Evolutionary conservation across 2,329 filamentous ascomycete genomes (phyloP).

Genomic region (Sphaerulina musiva): DNA sequence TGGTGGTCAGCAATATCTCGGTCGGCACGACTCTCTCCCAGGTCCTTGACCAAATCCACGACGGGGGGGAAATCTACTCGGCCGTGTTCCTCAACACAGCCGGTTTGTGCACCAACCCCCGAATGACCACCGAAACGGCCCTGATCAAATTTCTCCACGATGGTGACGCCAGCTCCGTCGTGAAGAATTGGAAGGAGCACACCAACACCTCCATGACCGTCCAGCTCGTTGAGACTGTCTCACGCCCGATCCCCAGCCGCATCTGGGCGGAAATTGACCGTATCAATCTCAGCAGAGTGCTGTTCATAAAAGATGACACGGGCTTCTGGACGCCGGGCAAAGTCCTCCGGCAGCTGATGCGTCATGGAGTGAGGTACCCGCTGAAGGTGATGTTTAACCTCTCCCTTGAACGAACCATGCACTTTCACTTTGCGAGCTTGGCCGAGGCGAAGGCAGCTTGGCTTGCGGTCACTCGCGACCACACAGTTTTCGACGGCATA

Average conservation of each 20-base stretch:
- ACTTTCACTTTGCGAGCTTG: constrained; percentile 12
- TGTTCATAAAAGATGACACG: constrained; percentile 4
- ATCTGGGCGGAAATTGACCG: constrained; percentile 2
- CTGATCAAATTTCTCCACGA: constrained; percentile 22
- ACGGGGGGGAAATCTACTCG: constrained; percentile 20
- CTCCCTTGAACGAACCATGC: not conserved
- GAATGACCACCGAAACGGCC: constrained; percentile 17
- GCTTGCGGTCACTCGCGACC: not conserved
- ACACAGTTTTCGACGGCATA: constrained; percentile 2
- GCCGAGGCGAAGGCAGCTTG: constrained; percentile 6
- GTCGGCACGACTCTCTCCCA: constrained; percentile 16
- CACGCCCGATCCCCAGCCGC: constrained; percentile 5
- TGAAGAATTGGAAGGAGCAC: constrained; percentile 6
- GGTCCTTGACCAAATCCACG: constrained; percentile 21
- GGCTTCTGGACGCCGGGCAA: not conserved
- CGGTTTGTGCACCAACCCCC: constrained; percentile 18
- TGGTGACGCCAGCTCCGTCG: constrained; percentile 15
- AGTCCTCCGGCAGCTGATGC: constrained; percentile 5
- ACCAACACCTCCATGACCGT: not conserved
- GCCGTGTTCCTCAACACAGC: constrained; percentile 17
- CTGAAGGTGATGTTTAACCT: not conserved
- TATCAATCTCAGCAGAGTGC: constrained; percentile 9
- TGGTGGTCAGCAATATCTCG: constrained; percentile 24
- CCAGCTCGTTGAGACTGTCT: constrained; percentile 6
- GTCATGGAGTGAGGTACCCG: not conserved